Evolutionary conservation across 148 eudicot species (phyloP), one percentile per base, ranked within the genome.

Genomic region (Vaccinium myrtillus): DNA sequence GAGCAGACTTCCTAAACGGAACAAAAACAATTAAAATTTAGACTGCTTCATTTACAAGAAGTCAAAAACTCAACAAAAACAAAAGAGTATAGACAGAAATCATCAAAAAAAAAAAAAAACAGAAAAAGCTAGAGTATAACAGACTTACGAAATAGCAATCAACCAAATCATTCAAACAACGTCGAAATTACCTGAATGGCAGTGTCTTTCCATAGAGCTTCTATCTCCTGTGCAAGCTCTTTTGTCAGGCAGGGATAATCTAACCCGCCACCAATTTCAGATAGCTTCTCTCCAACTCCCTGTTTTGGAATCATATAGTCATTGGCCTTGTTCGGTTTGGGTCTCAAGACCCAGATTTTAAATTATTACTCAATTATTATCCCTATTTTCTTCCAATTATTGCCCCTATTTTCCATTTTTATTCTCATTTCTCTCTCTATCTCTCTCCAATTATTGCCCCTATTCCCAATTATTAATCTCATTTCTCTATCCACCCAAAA

Each of bases 271-370:
- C 98, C 98, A 79, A 97, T 97, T 89, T 91, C 98, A 7, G 98
- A 97, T 51, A 97, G 88, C 85, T 89, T 91, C 89, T 93, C 96
- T 85, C 98, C 99, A 78, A 91, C 88, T 86, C 90, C 95, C 99
- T 97, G 85, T 67, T 74, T 87, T 50, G 78, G 10, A 83, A 85
- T 85, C 39, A 50, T 48, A 80, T 59, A 59, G 10, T 75, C 65
- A 77, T 67, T 36, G 4, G 39, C 39, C 39, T 36, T 36, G 39
- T 36, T 36, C 39, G 39, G 39, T 36, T 36, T 36, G 39, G 39
- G 39, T 36, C 39, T 36, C 3, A 36, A 36, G 39, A 36, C 39
- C 39, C 39, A 36, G 3, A 36, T 36, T 36, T 36, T 36, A 36
- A 36, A 36, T 36, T 36, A 36, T 2, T 36, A 36, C 39, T 36